Percentiles rank a stretch among this genome's conserved stretches.
phyloP scores from a whole-genome alignment of 352 stramenopile species.

The Phytophthora tubulina region DNA sequence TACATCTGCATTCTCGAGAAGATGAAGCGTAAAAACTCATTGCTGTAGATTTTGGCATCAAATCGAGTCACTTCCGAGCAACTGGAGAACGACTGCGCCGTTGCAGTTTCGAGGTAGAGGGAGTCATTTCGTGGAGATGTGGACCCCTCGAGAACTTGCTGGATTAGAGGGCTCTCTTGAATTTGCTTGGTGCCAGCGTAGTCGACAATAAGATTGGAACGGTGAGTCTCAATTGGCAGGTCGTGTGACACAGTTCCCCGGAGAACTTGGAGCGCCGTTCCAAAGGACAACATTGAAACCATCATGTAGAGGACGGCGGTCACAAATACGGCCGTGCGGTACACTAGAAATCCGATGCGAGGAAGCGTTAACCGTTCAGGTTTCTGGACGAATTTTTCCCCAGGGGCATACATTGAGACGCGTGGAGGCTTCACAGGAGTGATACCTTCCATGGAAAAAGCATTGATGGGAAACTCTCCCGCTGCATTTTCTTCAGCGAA shows the following conservation, averaged over 20 bases:
- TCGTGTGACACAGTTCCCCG: slow-evolving; percentile 27
- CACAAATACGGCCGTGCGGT: slow-evolving; percentile 30
- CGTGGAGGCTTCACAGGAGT: background rate
- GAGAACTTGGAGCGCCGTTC: slow-evolving; percentile 27
- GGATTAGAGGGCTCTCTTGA: slow-evolving; percentile 43
- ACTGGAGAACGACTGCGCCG: slow-evolving; percentile 28
- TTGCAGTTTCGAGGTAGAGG: slow-evolving; percentile 47
- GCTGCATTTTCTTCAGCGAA: background rate
- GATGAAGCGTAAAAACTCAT: slow-evolving; percentile 42
- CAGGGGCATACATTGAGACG: slow-evolving; percentile 1
- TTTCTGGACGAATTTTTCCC: slow-evolving; percentile 2
- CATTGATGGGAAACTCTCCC: slow-evolving; percentile 6
- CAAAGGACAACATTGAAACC: slow-evolving; percentile 31
- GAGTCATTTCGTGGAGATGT: slow-evolving; percentile 43
- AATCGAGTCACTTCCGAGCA: slow-evolving; percentile 31
- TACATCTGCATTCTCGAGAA: slow-evolving; percentile 32
- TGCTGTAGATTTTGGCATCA: slow-evolving; percentile 40
- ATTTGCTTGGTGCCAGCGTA: slow-evolving; percentile 43
- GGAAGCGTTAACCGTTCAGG: slow-evolving; percentile 16
- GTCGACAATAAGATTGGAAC: slow-evolving; percentile 35
- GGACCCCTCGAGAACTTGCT: slow-evolving; percentile 29
- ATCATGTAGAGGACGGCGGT: slow-evolving; percentile 31
- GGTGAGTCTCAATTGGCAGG: slow-evolving; percentile 23
- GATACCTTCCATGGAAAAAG: slow-evolving; percentile 5
- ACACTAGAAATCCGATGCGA: slow-evolving; percentile 28